Base-by-base conservation (phyloP, 371 early-diverging fungal species). In the Apophysomyces elegans region DNA sequence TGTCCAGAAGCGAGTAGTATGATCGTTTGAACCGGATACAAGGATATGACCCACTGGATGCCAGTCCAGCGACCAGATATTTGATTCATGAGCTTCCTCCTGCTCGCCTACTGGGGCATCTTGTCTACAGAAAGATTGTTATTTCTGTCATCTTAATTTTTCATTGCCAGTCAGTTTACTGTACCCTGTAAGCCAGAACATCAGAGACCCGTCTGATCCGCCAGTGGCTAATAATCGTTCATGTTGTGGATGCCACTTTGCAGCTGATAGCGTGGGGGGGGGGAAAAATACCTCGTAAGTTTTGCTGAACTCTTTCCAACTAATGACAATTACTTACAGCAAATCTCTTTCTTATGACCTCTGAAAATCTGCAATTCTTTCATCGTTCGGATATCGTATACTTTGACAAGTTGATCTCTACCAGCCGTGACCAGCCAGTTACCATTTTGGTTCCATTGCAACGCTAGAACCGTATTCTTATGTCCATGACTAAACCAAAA, bases 41-140 rank as follows among this genome's bases (percentile, higher is more conserved):
- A 99, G 82, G 8, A 98, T 87, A 78, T 99, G 99, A 0, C 99
- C 99, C 16, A 96, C 80, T 7, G 99, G 99, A 80, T 99, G 99
- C 95, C 96, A 99, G 70, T 98, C 99, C 44, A 99, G 77, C 5
- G 98, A 90, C 97, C 99, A 99, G n/a, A 99, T 91, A 56, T 95
- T 92, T 37, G 91, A 91, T 26, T 95, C 96, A 72, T 99, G 99
- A 0, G 98, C 99, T 12, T 86, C 86, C 47, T 96, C 94, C 71
- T 98, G 86, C 12, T 84, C 85, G 0, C 88, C 93, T 4, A 95
- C 77, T 14, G 88, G 85, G 26, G 78, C 71, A 57, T 88, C 84
- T 64, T 87, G 83, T n/a, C 86, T 85, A 41, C 11, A 35, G 11
- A 41, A 18, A n/a, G 6, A 35, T 26, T 61, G 9, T 44, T 58